Evolutionary conservation across 768 basidiomycete genomes (phyloP).

Genomic region (Nidularia pulvinata): DNA sequence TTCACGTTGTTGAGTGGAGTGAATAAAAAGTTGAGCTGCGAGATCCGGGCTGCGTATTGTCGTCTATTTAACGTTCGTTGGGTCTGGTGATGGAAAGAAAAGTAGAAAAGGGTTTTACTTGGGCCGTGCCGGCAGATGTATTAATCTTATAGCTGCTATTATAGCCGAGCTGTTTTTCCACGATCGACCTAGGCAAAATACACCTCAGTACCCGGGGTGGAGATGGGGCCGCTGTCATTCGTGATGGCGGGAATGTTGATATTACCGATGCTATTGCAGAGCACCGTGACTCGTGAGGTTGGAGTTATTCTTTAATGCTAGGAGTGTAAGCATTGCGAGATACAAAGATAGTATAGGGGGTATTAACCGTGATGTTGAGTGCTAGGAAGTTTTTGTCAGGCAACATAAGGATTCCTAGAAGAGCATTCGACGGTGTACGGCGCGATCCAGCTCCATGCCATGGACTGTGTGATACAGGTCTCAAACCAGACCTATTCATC

Average conservation of each 20-base stretch:
- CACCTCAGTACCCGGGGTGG: too few species aligned
- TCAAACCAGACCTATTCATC: constrained; percentile 38
- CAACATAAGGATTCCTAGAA: constrained; percentile 39
- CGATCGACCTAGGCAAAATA: too few species aligned
- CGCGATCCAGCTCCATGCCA: constrained; percentile 61
- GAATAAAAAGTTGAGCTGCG: constrained; percentile 62
- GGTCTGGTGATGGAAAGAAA: neutral
- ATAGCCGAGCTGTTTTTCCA: too few species aligned
- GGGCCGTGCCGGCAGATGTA: too few species aligned
- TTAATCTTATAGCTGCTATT: too few species aligned
- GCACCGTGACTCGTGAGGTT: constrained; percentile 4
- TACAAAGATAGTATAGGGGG: too few species aligned
- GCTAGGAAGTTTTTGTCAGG: constrained; percentile 58
- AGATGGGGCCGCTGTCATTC: too few species aligned
- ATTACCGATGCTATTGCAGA: too few species aligned
- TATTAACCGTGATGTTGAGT: constrained; percentile 40
- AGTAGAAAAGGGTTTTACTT: too few species aligned
- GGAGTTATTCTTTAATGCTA: constrained; percentile 14
- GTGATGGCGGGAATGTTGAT: too few species aligned
- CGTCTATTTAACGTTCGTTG: neutral
- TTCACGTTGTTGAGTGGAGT: constrained; percentile 41
- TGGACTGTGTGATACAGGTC: constrained; percentile 57
- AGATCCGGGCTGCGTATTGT: constrained; percentile 59
- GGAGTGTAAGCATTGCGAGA: neutral
- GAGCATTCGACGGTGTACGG: constrained; percentile 6